phyloP scores from a whole-genome alignment of 2,329 filamentous ascomycete species.

The Sporothrix protearum region DNA sequence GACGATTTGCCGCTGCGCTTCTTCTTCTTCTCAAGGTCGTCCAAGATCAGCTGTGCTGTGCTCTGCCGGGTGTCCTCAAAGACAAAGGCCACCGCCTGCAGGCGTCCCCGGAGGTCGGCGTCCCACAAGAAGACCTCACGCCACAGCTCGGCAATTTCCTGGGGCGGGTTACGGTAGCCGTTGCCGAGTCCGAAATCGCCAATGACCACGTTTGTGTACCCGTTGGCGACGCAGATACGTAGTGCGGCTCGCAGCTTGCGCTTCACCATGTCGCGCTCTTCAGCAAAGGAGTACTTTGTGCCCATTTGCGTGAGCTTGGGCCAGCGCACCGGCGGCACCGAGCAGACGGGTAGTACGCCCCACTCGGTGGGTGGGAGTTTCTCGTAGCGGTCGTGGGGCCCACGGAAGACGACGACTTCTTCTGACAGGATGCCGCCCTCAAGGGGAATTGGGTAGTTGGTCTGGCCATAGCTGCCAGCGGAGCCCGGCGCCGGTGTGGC shows the following conservation, averaged over 20 bases:
- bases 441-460: conserved; percentile 69
- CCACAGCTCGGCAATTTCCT: conserved; percentile 64
- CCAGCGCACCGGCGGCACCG: conserved; percentile 66
- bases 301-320: conserved; percentile 68
- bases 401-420: conserved; percentile 69
- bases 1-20: conserved; percentile 32
- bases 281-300: conserved; percentile 66
- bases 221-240: conserved; percentile 62
- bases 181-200: conserved; percentile 65
- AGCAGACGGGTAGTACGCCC: conserved; percentile 65
- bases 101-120: conserved; percentile 59
- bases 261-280: conserved; percentile 67
- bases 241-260: conserved; percentile 70
- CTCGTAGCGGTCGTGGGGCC: conserved; percentile 63
- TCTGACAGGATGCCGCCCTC: conserved; percentile 68
- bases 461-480: conserved; percentile 39
- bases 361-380: conserved; percentile 50
- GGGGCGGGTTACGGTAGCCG: conserved; percentile 60
- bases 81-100: conserved; percentile 60
- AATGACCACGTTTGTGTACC: conserved; percentile 56
- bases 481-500: conserved; percentile 52
- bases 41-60: conserved; percentile 51
- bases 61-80: conserved; percentile 58
- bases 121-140: conserved; percentile 61
- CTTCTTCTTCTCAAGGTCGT: conserved; percentile 57